These are phyloP conservation scores for Populus pruinosa DNA, from an alignment of 345 rosid genomes.

Conservation along the genomic window DNA sequence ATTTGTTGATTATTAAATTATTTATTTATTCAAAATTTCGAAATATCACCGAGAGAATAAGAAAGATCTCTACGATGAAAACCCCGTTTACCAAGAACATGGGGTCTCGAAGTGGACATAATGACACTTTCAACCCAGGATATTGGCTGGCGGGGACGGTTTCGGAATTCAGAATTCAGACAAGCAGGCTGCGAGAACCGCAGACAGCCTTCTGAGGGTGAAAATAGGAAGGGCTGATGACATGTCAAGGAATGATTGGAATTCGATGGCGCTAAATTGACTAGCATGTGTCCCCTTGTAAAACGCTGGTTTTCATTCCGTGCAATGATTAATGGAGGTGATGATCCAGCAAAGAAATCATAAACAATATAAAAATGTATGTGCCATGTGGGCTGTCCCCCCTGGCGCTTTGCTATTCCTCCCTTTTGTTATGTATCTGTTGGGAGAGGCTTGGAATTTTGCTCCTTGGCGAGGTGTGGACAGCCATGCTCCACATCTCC, in stretches of 20 bases:
- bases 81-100: background rate
- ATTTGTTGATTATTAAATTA: too few species aligned
- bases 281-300: conserved; percentile 21
- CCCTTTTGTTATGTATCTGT: conserved; percentile 29
- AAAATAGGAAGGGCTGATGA: conserved; percentile 8
- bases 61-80: background rate
- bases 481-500: conserved; percentile 40
- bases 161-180: background rate
- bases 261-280: conserved; percentile 14
- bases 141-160: background rate
- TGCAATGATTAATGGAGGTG: conserved; percentile 46
- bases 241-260: conserved; percentile 23
- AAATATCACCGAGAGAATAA: too few species aligned
- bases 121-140: background rate
- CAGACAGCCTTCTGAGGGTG: background rate
- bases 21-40: too few species aligned
- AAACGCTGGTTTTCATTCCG: conserved; percentile 26
- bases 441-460: conserved; percentile 29
- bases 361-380: conserved; percentile 36
- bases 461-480: conserved; percentile 24
- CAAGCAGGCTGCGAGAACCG: background rate
- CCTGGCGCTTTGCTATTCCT: conserved; percentile 32
- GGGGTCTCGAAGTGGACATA: background rate
- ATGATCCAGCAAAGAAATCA: conserved; percentile 23
- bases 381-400: conserved; percentile 39